Evolutionary conservation across 108 stramenopile genomes (phyloP).

Genomic region (Stephanodiscus minutulus): DNA sequence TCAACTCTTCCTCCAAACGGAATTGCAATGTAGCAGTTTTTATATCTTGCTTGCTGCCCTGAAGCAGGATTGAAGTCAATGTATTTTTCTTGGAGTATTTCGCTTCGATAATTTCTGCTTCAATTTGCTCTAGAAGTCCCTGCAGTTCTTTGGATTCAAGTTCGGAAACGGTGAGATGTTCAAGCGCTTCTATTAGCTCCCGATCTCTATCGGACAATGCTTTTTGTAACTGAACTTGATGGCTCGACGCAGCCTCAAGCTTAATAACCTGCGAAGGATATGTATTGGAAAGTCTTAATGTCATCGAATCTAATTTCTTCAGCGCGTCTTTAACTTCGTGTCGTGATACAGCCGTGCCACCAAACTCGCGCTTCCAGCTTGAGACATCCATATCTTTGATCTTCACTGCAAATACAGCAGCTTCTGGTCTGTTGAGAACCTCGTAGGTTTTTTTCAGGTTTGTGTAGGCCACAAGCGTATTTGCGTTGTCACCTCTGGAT

Average conservation of each 20-base stretch:
- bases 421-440: slow-evolving; percentile 35
- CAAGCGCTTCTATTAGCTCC: slow-evolving; percentile 6
- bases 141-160: slow-evolving; percentile 7
- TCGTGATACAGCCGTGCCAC: slow-evolving; percentile 10
- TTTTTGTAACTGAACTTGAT: slow-evolving; percentile 5
- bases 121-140: slow-evolving; percentile 38
- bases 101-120: slow-evolving; percentile 50
- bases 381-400: slow-evolving; percentile 19
- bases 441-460: slow-evolving; percentile 33
- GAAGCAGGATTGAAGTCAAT: slow-evolving; percentile 55
- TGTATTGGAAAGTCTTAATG: slow-evolving; percentile 31
- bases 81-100: slow-evolving; percentile 48
- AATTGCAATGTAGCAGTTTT: slow-evolving; percentile 59
- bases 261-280: slow-evolving; percentile 29
- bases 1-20: slow-evolving; percentile 42
- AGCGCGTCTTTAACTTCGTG: slow-evolving; percentile 23
- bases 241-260: slow-evolving; percentile 17
- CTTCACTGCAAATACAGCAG: slow-evolving; percentile 9
- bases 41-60: slow-evolving; percentile 56
- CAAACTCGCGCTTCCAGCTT: slow-evolving; percentile 4
- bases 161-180: slow-evolving; percentile 10
- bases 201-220: slow-evolving; percentile 16
- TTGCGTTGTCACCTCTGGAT: slow-evolving; percentile 27
- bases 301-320: slow-evolving; percentile 15
- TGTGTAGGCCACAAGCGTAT: slow-evolving; percentile 20